These are phyloP conservation scores for Kwoniella shivajii DNA, from an alignment of 1,284 basidiomycete genomes.

Conservation along the genomic window DNA sequence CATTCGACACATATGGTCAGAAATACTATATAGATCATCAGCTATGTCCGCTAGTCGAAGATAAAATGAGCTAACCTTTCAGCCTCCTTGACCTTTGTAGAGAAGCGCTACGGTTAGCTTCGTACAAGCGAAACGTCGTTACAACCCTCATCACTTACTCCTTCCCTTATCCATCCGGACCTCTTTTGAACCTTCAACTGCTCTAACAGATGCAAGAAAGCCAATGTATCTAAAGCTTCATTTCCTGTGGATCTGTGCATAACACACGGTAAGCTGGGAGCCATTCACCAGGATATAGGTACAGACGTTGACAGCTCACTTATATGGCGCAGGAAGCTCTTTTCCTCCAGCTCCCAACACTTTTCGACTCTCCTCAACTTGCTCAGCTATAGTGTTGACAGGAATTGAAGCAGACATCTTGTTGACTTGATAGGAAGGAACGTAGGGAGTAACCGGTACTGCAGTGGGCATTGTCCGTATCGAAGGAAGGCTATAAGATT, in stretches of 20 bases:
- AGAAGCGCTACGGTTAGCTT: not conserved
- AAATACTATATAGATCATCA: slow-evolving; percentile 64
- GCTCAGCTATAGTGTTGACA: not conserved
- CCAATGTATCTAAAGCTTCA: slow-evolving; percentile 67
- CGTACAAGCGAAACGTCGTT: not conserved
- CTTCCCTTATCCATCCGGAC: slow-evolving; percentile 88
- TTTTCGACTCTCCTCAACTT: not conserved
- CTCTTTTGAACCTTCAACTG: slow-evolving; percentile 89
- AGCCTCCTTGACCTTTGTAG: slow-evolving; percentile 66
- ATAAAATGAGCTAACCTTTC: slow-evolving; percentile 65
- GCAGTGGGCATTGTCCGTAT: slow-evolving; percentile 6
- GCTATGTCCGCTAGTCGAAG: not conserved
- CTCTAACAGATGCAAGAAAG: slow-evolving; percentile 86
- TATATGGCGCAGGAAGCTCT: slow-evolving; percentile 45
- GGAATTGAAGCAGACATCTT: slow-evolving; percentile 15
- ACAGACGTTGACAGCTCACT: slow-evolving; percentile 28
- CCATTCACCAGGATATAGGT: too few species aligned
- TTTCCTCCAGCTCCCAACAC: slow-evolving; percentile 47
- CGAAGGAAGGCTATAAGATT: not conserved
- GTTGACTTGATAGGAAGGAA: slow-evolving; percentile 3
- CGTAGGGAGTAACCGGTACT: not conserved
- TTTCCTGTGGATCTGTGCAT: slow-evolving; percentile 60
- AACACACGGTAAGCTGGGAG: slow-evolving; percentile 48
- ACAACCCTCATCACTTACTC: slow-evolving; percentile 58
- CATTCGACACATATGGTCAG: slow-evolving; percentile 99